Evolutionary conservation across 176 grass and related monocot species (phyloP).

Genomic region (Musa acuminata): DNA sequence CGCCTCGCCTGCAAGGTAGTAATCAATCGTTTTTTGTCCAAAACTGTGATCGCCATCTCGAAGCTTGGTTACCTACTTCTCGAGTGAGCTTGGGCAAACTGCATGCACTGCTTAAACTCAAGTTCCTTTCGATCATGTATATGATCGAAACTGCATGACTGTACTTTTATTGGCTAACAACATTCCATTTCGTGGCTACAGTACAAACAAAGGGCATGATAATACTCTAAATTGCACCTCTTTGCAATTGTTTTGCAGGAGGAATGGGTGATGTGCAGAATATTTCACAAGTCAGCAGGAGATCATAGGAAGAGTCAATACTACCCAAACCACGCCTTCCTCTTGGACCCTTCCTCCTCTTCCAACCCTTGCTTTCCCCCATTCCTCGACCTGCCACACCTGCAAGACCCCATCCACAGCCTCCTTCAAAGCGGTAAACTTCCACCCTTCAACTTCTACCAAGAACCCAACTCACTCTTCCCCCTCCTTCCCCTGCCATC

Average conservation of each 20-base stretch:
- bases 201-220: not conserved
- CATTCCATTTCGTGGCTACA: not conserved
- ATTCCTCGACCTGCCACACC: slow-evolving; percentile 34
- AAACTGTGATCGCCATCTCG: too few relatives aligned
- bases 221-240: not conserved
- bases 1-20: slow-evolving; percentile 63
- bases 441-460: slow-evolving; percentile 25
- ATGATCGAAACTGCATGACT: not conserved
- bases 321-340: slow-evolving; percentile 27
- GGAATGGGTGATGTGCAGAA: slow-evolving; percentile 99
- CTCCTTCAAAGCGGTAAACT: slow-evolving; percentile 25
- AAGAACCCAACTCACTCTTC: slow-evolving; percentile 17
- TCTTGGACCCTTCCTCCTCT: slow-evolving; percentile 27
- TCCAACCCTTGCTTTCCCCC: slow-evolving; percentile 47
- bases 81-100: not conserved
- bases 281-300: slow-evolving; percentile 71
- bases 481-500: slow-evolving; percentile 26
- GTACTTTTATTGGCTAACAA: not conserved
- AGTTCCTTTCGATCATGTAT: not conserved
- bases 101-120: not conserved
- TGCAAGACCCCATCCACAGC: slow-evolving; percentile 12
- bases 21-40: not conserved
- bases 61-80: slow-evolving; percentile 10
- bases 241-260: slow-evolving; percentile 36
- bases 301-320: slow-evolving; percentile 44